Evolutionary conservation across 768 basidiomycete genomes (phyloP), one percentile per base, ranked within the genome.

Genomic region (Coprinopsis sp.): DNA sequence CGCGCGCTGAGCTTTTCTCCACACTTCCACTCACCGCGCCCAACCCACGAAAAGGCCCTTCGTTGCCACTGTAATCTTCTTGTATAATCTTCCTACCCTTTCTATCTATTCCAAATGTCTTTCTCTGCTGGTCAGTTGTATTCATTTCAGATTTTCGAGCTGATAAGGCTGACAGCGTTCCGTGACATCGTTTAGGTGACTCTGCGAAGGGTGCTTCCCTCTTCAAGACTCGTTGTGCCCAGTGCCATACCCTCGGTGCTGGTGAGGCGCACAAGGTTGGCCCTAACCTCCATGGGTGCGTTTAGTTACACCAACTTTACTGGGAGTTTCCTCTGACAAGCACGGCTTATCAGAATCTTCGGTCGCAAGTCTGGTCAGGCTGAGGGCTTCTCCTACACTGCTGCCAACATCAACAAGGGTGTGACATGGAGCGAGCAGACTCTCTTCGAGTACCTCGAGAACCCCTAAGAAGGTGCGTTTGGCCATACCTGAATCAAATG

Each of bases 191-290:
- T 37, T 10, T 56, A 67, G 94, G 94, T 82, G 90, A 96, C 73
- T 67, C 86, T 61, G 59, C 59, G 46, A 96, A 94, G 79, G 94
- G 94, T 70, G 93, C 94, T 64, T 72, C 75, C 62, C 86, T 96
- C 66, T 97, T 97, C 86, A 95, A 93, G 77, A 93, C 92, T 51
- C 87, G 93, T 48, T 93, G 89, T 60, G 84, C 87, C 33, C 91
- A 96, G 64, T 97, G 94, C 72, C 94, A 97, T 68, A 96, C 91
- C 53, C 67, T 88, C 52, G 88, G 71, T 46, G 73, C 77, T 56
- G 82, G 84, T 46, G 90, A 82, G 58, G 74, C 81, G 33, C 76
- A 92, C 74, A 90, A 89, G 67, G 92, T 97, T 50, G 95, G 95
- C 47, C 95, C 95, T 37, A 95, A 95, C 78, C 79, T 98, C 22